Conservation (phyloP, 176 grass and related monocot genomes). For the Ananas comosus region DNA sequence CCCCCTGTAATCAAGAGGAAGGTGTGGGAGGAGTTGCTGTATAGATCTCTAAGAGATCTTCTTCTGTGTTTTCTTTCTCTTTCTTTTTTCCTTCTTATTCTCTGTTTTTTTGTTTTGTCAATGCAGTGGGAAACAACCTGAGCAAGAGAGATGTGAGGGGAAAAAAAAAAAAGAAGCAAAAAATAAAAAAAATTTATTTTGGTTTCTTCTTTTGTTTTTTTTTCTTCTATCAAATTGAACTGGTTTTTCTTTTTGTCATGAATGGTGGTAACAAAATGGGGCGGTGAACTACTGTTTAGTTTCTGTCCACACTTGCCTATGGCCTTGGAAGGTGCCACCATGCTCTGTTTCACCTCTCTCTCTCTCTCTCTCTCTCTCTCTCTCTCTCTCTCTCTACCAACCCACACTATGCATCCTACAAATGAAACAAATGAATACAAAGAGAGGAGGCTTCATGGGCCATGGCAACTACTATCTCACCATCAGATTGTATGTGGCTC, state of each 20-base stretch:
- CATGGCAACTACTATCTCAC: not conserved
- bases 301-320: slow-evolving; percentile 3
- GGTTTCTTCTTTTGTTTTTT: not conserved
- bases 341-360: not conserved
- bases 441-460: slow-evolving; percentile 5
- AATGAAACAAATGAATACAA: not conserved
- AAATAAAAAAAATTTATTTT: not conserved
- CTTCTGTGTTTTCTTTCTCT: slow-evolving; percentile 5
- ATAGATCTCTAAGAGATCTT: slow-evolving; percentile 41
- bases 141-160: slow-evolving; percentile 17
- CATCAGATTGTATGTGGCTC: slow-evolving; percentile 4
- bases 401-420: slow-evolving; percentile 5
- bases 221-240: not conserved
- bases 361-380: slow-evolving; percentile 4
- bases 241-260: slow-evolving; percentile 27
- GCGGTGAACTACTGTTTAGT: slow-evolving; percentile 15
- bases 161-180: slow-evolving; percentile 25
- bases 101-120: slow-evolving; percentile 31
- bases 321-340: slow-evolving; percentile 8
- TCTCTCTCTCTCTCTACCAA: not conserved
- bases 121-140: slow-evolving; percentile 55
- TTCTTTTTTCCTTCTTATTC: slow-evolving; percentile 5
- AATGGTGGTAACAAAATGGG: slow-evolving; percentile 29
- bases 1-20: slow-evolving; percentile 10
- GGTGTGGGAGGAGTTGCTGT: not conserved